Evolutionary conservation across 257 asterid species (phyloP), one percentile per base, ranked within the genome.

Genomic region (Fraxinus cuspidata): DNA sequence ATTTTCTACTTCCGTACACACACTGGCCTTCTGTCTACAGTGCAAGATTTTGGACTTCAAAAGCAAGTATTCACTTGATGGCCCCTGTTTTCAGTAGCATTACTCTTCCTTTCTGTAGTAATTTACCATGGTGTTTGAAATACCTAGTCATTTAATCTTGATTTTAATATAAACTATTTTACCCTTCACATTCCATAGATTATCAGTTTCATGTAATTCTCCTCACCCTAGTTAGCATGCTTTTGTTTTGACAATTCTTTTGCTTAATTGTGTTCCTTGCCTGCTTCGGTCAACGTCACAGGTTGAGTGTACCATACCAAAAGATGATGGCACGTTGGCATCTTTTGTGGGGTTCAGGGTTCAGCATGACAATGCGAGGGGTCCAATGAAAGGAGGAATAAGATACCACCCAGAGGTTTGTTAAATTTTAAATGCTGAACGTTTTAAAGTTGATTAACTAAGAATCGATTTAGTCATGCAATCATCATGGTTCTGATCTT

Each of bases 301-400:
- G 98, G 98, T 95, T 42, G 99, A 95, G 83, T 95, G 99, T 76
- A 91, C 99, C 51, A 92, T 92, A 66, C 99, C 99, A 3, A 93
- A 91, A 84, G 97, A 95, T 71, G 99, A 95, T 72, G 99, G 99
- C 3, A 89, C 86, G 49, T 83, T 95, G 86, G 96, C 94, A 27
- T 82, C 98, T 12, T 95, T 88, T 25, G 97, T 95, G 34, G 99
- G 99, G 4, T 95, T 92, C 87, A 85, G 99, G 75, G 91, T 94
- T 51, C 97, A 92, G 70, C 99, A 94, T 40, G 99, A 94, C 75
- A 94, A 94, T 81, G 96, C 99, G 34, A 83, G 99, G 38, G 97
- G 99, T 34, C 99, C 99, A 0, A 92, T 95, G 97, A 95, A 95
- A 88, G 99, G 99, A 38, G 99, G 99, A 80, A 95, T 92, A 75